These are phyloP conservation scores for Pichia kluyveri DNA, from an alignment of 805 yeast species.

Conservation along the genomic window DNA sequence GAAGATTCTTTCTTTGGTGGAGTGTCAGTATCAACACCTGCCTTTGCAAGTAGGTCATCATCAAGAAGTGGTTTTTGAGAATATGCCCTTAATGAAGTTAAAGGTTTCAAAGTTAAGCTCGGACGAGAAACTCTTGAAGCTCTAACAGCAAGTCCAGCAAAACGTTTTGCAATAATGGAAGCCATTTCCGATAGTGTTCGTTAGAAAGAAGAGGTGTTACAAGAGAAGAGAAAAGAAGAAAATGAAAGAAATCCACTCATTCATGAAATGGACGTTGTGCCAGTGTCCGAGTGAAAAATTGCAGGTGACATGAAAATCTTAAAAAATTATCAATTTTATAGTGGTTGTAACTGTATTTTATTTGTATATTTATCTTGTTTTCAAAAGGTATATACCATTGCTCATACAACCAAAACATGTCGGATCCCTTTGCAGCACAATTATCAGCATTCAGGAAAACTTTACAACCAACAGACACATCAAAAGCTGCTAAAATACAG, in stretches of 20 bases:
- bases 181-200: not conserved
- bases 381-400: not conserved
- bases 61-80: conserved; percentile 49
- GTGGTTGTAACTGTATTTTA: too few species aligned
- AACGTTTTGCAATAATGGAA: not conserved
- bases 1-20: conserved; percentile 5
- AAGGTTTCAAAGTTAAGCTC: not conserved
- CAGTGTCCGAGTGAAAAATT: not conserved
- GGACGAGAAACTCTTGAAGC: not conserved
- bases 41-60: conserved; percentile 74
- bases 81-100: not conserved
- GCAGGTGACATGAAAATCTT: not conserved
- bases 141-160: not conserved
- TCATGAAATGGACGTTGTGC: not conserved
- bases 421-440: conserved; percentile 30
- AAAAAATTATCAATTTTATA: too few species aligned
- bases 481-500: not conserved
- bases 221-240: not conserved
- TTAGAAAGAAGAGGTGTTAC: not conserved
- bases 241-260: not conserved
- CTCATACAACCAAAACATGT: conserved; percentile 11
- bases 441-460: conserved; percentile 53
- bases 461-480: not conserved
- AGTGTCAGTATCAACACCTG: conserved; percentile 62
- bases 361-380: too few species aligned